Evolutionary conservation across 148 eudicot genomes (phyloP), one percentile per base, ranked within the genome.

Genomic region (Heliosperma pusillum): DNA sequence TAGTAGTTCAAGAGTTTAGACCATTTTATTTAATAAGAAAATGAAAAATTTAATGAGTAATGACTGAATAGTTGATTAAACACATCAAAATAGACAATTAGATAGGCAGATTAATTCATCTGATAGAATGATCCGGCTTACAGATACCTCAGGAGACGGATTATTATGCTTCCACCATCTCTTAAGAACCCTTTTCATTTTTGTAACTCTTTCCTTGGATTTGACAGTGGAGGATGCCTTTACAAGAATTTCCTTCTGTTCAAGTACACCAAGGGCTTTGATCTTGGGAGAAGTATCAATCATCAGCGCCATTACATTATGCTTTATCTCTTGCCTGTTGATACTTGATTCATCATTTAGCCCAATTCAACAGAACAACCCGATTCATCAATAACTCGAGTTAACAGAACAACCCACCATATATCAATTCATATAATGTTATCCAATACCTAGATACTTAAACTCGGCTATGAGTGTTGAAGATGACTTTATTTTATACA

Each of bases 271-370:
- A 45, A 88, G 81, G 27, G 86, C 79, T 76, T 84, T 88, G 47
- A 88, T 86, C 84, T 82, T 86, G 50, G 86, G 76, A 62, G 91
- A 88, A 73, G 85, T 81, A 75, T 88, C 89, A 82, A 83, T 81
- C 58, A 86, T 85, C 56, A 86, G 59, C 77, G 76, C 80, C 70
- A 83, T 45, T 74, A 86, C 76, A 16, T 86, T 73, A 67, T 81
- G 87, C 70, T 87, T 79, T 20, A 86, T 76, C 67, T 71, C 65
- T 36, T 79, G 84, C 85, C 91, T 88, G 79, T 40, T 50, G 26
- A n/a, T n/a, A n/a, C n/a, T 33, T 64, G 33, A 12, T 44, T 74
- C 44, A 20, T 76, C 56, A 9, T 11, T 19, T 20, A 56, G 22
- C 61, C 57, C 13, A 40, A 55, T 52, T 10, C 7, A 69, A 63